A percentile compares a stretch with the other conserved stretches of the same genome.
Evolutionary conservation across 768 basidiomycete species (phyloP).

Genomic region (Pulveroboletus sp.): DNA sequence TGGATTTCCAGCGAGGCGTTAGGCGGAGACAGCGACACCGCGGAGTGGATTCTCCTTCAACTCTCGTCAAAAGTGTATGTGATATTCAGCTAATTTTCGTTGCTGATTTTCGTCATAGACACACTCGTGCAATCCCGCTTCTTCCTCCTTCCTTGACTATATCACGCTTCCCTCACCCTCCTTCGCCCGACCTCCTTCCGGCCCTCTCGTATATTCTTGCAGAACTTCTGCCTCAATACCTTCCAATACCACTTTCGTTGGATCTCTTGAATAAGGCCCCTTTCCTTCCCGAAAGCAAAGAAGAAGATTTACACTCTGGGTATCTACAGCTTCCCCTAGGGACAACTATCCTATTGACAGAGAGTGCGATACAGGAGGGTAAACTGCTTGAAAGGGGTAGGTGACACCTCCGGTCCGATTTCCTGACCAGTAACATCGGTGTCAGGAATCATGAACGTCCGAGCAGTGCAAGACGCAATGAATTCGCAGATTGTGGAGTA

Average conservation of each 20-base stretch:
- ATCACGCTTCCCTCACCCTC: slow-evolving; percentile 54
- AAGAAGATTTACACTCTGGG: slow-evolving; percentile 72
- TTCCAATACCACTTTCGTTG: slow-evolving; percentile 58
- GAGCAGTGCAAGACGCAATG: slow-evolving; percentile 60
- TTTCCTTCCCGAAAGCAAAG: slow-evolving; percentile 64
- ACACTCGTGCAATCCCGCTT: slow-evolving; percentile 62
- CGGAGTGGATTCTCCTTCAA: slow-evolving; percentile 71
- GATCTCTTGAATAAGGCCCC: slow-evolving; percentile 51
- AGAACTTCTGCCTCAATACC: slow-evolving; percentile 54
- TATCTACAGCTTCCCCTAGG: slow-evolving; percentile 68
- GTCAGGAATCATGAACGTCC: slow-evolving; percentile 61
- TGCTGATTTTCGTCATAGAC: slow-evolving; percentile 37
- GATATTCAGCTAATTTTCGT: not conserved
- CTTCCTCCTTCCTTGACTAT: slow-evolving; percentile 65
- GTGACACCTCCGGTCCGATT: not conserved
- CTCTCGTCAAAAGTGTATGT: slow-evolving; percentile 62
- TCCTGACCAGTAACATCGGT: not conserved
- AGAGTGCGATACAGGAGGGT: slow-evolving; percentile 66
- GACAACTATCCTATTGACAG: slow-evolving; percentile 57
- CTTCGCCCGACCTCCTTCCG: slow-evolving; percentile 33
- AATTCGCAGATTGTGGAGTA: slow-evolving; percentile 65
- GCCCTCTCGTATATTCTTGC: slow-evolving; percentile 52
- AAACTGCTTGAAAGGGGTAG: slow-evolving; percentile 49
- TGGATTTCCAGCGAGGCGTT: slow-evolving; percentile 75
- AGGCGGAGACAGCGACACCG: slow-evolving; percentile 62